A percentile compares a stretch with the other conserved stretches of the same genome.
Conservation (phyloP, 2,329 filamentous ascomycete genomes). For the Ilyonectria mors-panacis region DNA sequence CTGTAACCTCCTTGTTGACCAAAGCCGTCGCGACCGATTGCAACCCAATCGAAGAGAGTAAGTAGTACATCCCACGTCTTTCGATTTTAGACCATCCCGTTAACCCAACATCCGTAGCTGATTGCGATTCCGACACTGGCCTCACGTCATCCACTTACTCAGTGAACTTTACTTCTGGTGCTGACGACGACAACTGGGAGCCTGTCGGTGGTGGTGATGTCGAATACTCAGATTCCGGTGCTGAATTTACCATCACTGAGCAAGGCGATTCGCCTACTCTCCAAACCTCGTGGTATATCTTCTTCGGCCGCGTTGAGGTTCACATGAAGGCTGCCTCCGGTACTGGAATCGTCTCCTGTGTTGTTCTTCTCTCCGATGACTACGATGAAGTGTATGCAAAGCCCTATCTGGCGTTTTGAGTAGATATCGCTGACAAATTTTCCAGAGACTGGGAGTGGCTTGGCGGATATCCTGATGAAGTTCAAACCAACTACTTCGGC, state of each 20-base stretch:
- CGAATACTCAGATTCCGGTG: constrained; percentile 37
- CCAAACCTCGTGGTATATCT: constrained; percentile 82
- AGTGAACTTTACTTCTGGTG: constrained; percentile 40
- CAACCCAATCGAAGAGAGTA: constrained; percentile 42
- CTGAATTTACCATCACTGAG: constrained; percentile 68
- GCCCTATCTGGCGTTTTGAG: no score
- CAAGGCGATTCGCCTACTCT: constrained; percentile 73
- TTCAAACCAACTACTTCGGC: constrained; percentile 81
- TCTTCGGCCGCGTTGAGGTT: constrained; percentile 83
- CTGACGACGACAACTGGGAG: constrained; percentile 41
- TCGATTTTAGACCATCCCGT: not conserved
- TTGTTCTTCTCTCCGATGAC: constrained; percentile 82
- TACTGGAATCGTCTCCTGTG: constrained; percentile 81
- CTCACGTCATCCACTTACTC: constrained; percentile 37
- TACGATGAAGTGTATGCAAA: constrained; percentile 65
- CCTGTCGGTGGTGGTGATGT: constrained; percentile 37
- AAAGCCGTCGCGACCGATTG: constrained; percentile 23
- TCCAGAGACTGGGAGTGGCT: constrained; percentile 76
- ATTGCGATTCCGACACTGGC: constrained; percentile 31
- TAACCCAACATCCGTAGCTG: constrained; percentile 26
- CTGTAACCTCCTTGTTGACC: constrained; percentile 5
- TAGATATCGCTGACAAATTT: not conserved
- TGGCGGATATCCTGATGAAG: constrained; percentile 16
- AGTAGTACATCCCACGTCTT: not conserved
- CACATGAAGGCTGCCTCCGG: constrained; percentile 80